Percentiles rank a stretch among this genome's conserved stretches.
Conservation (phyloP, 2,329 filamentous ascomycete genomes). For the Botrytis medusae region DNA sequence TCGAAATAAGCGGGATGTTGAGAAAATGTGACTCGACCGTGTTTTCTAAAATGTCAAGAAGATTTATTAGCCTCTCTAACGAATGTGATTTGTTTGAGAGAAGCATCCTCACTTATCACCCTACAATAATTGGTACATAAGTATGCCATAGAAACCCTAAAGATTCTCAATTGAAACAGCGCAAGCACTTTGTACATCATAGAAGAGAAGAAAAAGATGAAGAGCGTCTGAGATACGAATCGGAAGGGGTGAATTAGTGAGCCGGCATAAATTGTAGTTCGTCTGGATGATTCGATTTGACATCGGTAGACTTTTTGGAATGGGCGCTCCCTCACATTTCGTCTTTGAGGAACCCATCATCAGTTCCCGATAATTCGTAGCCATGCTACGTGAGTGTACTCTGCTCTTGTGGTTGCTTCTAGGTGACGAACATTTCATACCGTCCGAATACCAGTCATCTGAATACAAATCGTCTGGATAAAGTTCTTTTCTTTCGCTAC, state of each 20-base stretch:
- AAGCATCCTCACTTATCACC: background rate
- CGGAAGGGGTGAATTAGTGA: background rate
- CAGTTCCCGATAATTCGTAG: too few species aligned
- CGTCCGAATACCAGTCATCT: background rate
- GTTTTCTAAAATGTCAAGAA: background rate
- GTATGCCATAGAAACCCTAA: background rate
- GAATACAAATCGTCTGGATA: background rate
- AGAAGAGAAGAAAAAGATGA: background rate
- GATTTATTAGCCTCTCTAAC: background rate
- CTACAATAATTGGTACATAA: background rate
- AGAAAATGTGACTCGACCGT: background rate
- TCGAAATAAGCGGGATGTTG: background rate
- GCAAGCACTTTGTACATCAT: background rate
- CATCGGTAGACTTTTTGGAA: background rate
- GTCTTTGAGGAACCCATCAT: too few species aligned
- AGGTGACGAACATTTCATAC: background rate
- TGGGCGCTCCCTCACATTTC: background rate
- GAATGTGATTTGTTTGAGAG: too few species aligned
- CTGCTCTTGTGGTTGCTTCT: background rate
- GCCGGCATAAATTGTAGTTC: background rate
- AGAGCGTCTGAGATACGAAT: background rate
- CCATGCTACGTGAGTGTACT: too few species aligned
- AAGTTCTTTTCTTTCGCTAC: background rate
- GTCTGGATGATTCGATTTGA: background rate
- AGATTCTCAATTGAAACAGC: background rate